phyloP scores from a whole-genome alignment of 2,329 filamentous ascomycete species.

The Chaetomium sp. region DNA sequence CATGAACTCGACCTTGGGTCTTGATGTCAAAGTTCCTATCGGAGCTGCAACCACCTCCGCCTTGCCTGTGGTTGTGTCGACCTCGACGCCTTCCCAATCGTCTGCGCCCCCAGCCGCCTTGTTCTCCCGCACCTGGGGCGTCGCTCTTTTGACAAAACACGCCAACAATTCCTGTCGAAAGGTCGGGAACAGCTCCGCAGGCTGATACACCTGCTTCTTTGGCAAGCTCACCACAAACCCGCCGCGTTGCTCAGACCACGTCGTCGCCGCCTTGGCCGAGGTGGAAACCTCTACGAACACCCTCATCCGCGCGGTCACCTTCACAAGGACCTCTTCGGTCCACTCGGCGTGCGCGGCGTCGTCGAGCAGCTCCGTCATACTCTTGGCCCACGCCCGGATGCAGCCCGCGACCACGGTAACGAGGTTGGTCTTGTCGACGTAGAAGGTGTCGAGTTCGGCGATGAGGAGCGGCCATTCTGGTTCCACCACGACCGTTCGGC shows the following conservation, averaged over 20 bases:
- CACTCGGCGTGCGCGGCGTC: conserved; percentile 45
- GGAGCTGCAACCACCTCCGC: conserved; percentile 41
- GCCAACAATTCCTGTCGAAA: conserved; percentile 43
- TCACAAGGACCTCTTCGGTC: conserved; percentile 48
- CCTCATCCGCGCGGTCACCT: conserved; percentile 36
- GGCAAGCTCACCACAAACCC: conserved; percentile 48
- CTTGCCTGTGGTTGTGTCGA: conserved; percentile 39
- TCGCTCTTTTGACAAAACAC: conserved; percentile 41
- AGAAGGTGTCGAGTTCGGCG: conserved; percentile 43
- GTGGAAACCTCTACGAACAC: conserved; percentile 44
- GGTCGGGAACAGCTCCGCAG: conserved; percentile 41
- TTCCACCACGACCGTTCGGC: conserved; percentile 44
- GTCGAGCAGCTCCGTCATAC: conserved; percentile 47
- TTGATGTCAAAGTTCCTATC: neutral
- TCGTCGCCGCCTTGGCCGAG: conserved; percentile 38
- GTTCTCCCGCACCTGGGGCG: conserved; percentile 11
- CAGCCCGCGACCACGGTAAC: conserved; percentile 42
- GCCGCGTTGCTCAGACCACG: conserved; percentile 43
- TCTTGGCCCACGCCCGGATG: conserved; percentile 46
- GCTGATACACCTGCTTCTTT: conserved; percentile 37
- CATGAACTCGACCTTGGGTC: conserved; percentile 39
- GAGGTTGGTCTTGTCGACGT: conserved; percentile 46
- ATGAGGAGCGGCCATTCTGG: conserved; percentile 50
- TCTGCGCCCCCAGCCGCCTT: conserved; percentile 36
- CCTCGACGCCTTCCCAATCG: conserved; percentile 50